Base-by-base conservation (phyloP, 192 early-diverging fungal species). In the Coemansia sp. region DNA sequence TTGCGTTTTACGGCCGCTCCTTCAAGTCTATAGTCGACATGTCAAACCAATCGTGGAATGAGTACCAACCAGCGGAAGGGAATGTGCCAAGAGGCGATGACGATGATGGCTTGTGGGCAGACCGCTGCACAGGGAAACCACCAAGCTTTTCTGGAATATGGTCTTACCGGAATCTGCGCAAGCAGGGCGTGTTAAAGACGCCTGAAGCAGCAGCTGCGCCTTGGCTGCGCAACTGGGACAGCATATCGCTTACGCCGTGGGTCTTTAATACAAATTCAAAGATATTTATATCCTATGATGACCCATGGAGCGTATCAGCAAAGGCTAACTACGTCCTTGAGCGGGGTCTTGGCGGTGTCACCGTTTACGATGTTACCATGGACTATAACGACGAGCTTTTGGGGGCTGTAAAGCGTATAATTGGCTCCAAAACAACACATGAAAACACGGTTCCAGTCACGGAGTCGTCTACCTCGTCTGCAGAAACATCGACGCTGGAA, bases 261-360 rank as follows among this genome's bases (percentile, higher is more conserved):
- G 39, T 72, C 29, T 81, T 78, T 55, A 80, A 84, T 30, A 54
- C 77, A 0, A 41, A 56, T 0, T 66, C 58, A 17, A 85, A 85
- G 29, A 64, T 67, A 10, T 91, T 81, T 50, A 81, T 92, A 30
- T 86, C 86, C 1, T 92, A 92, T 56, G 89, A 92, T 57, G 89
- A 92, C 50, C 67, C 78, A 18, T 40, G 67, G 11, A 87, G 85
- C 15, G 37, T 92, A 9, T 45, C 65, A 7, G 67, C 72, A 46
- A 92, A 92, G 54, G 67, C 81, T 5, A 51, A 72, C 5, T 78
- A 76, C 56, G 80, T 78, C 15, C 51, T 69, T 3, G 61, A 46
- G 0, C 58, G 70, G 9, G 78, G 73, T 3, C 59, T 91, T 32
- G 69, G 60, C 5, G 87, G 87, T 55, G 72, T 88, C 11, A 79